Conservation (phyloP, 148 eudicot species). For the Cornus controversa region DNA sequence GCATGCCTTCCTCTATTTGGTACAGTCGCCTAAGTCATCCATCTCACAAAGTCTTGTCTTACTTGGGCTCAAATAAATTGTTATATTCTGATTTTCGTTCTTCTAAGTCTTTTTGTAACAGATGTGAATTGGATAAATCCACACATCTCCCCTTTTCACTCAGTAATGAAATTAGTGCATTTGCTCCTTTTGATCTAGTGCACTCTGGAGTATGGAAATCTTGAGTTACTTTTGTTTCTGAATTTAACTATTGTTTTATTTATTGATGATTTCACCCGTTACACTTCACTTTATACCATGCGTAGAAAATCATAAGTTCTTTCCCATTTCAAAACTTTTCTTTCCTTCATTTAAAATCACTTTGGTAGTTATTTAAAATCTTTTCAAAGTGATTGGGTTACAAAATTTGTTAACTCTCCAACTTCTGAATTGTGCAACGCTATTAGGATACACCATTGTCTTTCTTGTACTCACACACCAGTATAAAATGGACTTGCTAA, state of each 20-base stretch:
- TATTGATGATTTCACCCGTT: conserved; percentile 6
- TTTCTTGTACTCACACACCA: background rate
- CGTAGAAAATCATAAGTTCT: background rate
- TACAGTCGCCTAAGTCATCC: too few relatives aligned
- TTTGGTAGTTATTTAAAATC: background rate
- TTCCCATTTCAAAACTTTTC: background rate
- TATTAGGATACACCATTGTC: background rate
- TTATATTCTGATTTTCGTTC: too few relatives aligned
- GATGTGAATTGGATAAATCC: too few relatives aligned
- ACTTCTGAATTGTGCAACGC: background rate
- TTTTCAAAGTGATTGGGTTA: too few relatives aligned
- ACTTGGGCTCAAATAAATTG: too few relatives aligned
- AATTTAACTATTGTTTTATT: background rate
- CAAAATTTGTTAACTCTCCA: background rate
- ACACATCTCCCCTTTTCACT: too few relatives aligned
- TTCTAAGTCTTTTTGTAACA: too few relatives aligned
- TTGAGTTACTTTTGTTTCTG: background rate
- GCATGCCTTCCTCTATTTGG: too few relatives aligned
- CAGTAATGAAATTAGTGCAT: too few relatives aligned
- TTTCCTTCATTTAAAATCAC: background rate
- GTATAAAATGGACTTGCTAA: background rate
- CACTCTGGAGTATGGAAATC: background rate
- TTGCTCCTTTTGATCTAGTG: background rate
- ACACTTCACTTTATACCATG: background rate
- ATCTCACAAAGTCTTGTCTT: too few relatives aligned